Percentiles rank a stretch among this genome's conserved stretches.
phyloP scores from a whole-genome alignment of 1,284 basidiomycete species.

The Irpex lacteus region DNA sequence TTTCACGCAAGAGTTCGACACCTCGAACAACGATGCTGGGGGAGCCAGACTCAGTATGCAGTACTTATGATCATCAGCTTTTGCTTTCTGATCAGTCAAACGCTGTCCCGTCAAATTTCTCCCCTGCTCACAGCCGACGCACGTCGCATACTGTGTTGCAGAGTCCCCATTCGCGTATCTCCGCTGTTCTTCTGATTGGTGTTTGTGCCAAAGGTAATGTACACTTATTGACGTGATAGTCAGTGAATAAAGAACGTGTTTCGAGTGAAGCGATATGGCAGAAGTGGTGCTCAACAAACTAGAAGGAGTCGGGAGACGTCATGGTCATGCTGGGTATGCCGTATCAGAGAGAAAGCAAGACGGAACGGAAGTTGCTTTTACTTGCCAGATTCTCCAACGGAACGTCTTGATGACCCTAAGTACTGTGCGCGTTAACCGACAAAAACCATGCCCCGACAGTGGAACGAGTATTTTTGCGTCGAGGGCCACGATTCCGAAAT shows the following conservation, averaged over 20 bases:
- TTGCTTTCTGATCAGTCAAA: constrained; percentile 41
- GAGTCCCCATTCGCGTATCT: constrained; percentile 51
- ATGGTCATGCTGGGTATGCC: neutral
- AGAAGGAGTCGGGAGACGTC: neutral
- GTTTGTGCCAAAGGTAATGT: constrained; percentile 54
- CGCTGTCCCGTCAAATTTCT: constrained; percentile 43
- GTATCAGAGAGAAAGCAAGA: neutral
- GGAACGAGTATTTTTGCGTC: neutral
- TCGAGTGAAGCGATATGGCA: constrained; percentile 35
- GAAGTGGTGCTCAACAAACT: constrained; percentile 2
- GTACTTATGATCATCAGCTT: constrained; percentile 8
- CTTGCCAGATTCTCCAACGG: neutral
- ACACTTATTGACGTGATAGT: constrained; percentile 62
- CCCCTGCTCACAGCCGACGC: constrained; percentile 42
- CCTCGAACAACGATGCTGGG: constrained; percentile 17
- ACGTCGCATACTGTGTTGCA: constrained; percentile 52
- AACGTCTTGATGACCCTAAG: neutral
- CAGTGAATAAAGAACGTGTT: constrained; percentile 54
- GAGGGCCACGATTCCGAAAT: neutral
- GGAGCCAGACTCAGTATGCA: constrained; percentile 29
- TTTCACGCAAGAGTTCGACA: constrained; percentile 14
- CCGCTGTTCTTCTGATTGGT: constrained; percentile 44
- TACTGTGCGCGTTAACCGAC: neutral
- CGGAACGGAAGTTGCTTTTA: neutral
- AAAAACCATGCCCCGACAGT: neutral